Conservation (phyloP, 495 filamentous ascomycete genomes). For the Penicillium egyptiacum region DNA sequence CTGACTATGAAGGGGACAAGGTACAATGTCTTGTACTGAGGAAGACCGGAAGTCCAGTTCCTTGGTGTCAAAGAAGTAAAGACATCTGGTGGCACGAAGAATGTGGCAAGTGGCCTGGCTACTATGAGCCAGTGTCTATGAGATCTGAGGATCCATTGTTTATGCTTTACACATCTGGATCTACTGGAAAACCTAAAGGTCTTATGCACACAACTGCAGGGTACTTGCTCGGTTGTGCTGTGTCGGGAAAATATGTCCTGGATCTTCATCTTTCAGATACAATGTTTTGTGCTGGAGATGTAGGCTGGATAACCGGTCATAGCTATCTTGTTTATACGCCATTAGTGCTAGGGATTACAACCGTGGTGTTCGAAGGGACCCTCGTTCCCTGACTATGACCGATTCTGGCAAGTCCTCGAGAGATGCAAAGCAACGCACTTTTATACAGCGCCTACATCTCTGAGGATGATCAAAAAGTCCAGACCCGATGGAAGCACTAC, state of each 20-base stretch:
- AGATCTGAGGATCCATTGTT: conserved; percentile 85
- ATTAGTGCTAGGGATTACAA: conserved; percentile 78
- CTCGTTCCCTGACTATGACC: conserved; percentile 81
- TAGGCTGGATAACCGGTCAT: conserved; percentile 93
- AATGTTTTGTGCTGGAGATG: conserved; percentile 88
- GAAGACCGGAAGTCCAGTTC: conserved; percentile 21
- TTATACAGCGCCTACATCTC: conserved; percentile 85
- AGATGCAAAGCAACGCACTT: conserved; percentile 84
- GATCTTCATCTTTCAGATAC: conserved; percentile 79
- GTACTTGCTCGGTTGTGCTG: conserved; percentile 79
- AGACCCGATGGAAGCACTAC: conserved; percentile 75
- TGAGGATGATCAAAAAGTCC: conserved; percentile 80
- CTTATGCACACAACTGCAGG: conserved; percentile 88
- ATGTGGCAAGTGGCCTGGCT: conserved; percentile 76
- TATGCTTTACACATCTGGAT: conserved; percentile 88
- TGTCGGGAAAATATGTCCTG: conserved; percentile 87
- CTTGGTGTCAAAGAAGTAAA: conserved; percentile 38
- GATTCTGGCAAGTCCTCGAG: conserved; percentile 88
- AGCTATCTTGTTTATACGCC: conserved; percentile 90
- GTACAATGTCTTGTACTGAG: conserved; percentile 65
- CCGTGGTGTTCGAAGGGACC: conserved; percentile 94
- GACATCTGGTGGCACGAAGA: conserved; percentile 93
- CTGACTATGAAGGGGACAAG: no score
- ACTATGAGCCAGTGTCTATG: conserved; percentile 76
- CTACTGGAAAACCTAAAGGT: conserved; percentile 91